Conservation (phyloP, 2,329 filamentous ascomycete genomes). For the Arthroderma sp. region DNA sequence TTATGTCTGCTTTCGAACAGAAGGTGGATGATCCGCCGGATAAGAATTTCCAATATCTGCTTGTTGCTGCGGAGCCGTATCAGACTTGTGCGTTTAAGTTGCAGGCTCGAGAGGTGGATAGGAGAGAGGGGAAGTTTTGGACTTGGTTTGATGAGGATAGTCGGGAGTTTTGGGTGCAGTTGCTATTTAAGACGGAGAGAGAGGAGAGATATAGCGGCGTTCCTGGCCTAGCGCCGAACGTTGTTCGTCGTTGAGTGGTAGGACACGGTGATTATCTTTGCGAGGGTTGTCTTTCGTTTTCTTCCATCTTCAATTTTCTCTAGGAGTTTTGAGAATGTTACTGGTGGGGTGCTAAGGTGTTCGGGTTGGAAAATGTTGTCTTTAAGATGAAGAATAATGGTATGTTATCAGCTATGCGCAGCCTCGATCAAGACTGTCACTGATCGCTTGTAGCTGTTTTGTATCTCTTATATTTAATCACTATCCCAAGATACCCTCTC, state of each 20-base stretch:
- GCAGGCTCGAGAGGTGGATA: conserved; percentile 83
- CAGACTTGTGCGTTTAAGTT: conserved; percentile 96
- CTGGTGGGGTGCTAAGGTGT: conserved; percentile 7
- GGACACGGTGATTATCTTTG: too few relatives aligned
- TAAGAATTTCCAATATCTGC: conserved; percentile 84
- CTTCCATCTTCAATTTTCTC: background rate
- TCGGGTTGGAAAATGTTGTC: conserved; percentile 4
- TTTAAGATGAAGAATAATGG: too few relatives aligned
- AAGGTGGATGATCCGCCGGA: conserved; percentile 84
- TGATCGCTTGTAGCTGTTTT: too few relatives aligned
- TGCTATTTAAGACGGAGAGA: conserved; percentile 96
- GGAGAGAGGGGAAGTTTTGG: conserved; percentile 77
- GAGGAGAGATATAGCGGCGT: conserved; percentile 72
- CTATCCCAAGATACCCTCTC: too few relatives aligned
- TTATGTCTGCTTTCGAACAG: conserved; percentile 97
- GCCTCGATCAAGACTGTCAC: too few relatives aligned
- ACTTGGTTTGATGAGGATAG: conserved; percentile 90
- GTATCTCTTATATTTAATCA: too few relatives aligned
- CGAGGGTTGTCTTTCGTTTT: background rate
- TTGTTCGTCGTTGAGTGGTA: conserved; percentile 14
- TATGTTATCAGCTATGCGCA: too few relatives aligned
- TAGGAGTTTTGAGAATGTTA: background rate
- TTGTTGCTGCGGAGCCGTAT: conserved; percentile 93
- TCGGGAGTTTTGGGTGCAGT: conserved; percentile 95
- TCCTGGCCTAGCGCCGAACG: conserved; percentile 46